phyloP scores from a whole-genome alignment of 768 basidiomycete genomes.

The Kwoniella sp. region DNA sequence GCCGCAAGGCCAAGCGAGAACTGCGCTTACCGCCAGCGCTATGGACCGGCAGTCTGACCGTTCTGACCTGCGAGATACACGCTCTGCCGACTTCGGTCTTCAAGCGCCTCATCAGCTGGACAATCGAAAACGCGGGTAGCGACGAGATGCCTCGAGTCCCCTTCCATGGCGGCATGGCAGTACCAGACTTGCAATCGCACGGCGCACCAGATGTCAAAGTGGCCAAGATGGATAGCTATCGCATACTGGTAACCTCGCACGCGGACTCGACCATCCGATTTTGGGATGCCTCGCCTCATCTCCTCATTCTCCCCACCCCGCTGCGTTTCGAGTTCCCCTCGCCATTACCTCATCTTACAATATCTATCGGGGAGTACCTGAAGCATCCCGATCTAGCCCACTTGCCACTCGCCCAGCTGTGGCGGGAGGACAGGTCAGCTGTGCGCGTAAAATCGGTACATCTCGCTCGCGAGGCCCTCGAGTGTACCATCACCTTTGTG shows the following conservation, averaged over 20 bases:
- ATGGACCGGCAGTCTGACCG: conserved; percentile 44
- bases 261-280: conserved; percentile 65
- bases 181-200: conserved; percentile 37
- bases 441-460: conserved; percentile 49
- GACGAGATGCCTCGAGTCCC: conserved; percentile 53
- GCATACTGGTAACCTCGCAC: conserved; percentile 64
- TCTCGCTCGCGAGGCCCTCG: conserved; percentile 49
- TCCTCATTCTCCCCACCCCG: conserved; percentile 58
- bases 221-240: conserved; percentile 55
- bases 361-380: conserved; percentile 59
- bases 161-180: conserved; percentile 42
- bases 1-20: conserved; percentile 15
- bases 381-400: conserved; percentile 41
- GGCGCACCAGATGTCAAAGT: conserved; percentile 47
- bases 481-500: conserved; percentile 49
- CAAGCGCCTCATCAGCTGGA: conserved; percentile 50
- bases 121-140: conserved; percentile 56
- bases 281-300: conserved; percentile 67
- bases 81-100: conserved; percentile 53
- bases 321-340: conserved; percentile 64
- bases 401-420: conserved; percentile 42
- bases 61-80: conserved; percentile 43
- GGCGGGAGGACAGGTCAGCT: conserved; percentile 41
- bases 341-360: conserved; percentile 60
- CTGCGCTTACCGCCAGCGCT: conserved; percentile 43